These are phyloP conservation scores for Trypanosoma lewisi DNA, from an alignment of 208 protist species.

Conservation along the genomic window DNA sequence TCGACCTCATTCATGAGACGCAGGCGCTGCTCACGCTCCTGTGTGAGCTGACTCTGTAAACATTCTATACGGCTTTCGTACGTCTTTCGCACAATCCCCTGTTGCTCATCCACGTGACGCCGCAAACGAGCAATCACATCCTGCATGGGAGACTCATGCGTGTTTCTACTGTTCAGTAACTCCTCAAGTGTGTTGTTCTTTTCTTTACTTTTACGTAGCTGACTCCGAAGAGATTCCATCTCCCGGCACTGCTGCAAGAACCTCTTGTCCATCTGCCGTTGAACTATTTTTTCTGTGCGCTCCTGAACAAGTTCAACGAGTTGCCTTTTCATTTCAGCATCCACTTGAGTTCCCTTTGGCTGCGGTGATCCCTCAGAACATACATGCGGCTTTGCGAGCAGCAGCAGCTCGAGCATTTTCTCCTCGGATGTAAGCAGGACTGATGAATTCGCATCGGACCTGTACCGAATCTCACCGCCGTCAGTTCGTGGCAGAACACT, in stretches of 20 bases:
- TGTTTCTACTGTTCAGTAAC: slow-evolving; percentile 14
- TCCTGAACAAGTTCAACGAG: slow-evolving; percentile 26
- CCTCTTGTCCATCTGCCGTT: slow-evolving; percentile 6
- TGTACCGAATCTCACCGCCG: slow-evolving; percentile 28
- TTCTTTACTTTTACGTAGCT: slow-evolving; percentile 21
- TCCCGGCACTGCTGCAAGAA: slow-evolving; percentile 12
- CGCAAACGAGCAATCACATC: slow-evolving; percentile 16
- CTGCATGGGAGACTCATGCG: slow-evolving; percentile 8
- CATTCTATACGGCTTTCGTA: slow-evolving; percentile 24
- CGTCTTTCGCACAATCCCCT: slow-evolving; percentile 30
- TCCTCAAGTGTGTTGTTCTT: slow-evolving; percentile 15
- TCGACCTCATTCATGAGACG: slow-evolving; percentile 52
- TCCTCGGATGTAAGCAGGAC: slow-evolving; percentile 49
- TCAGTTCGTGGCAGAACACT: slow-evolving; percentile 16
- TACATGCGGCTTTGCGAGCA: slow-evolving; percentile 20
- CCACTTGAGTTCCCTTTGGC: neutral
- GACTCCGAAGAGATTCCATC: slow-evolving; percentile 12
- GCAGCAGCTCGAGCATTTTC: slow-evolving; percentile 64
- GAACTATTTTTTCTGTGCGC: slow-evolving; percentile 28
- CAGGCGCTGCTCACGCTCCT: slow-evolving; percentile 39
- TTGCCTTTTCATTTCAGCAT: slow-evolving; percentile 12
- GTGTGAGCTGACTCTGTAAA: slow-evolving; percentile 33
- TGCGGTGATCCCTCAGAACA: neutral
- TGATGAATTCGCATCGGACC: slow-evolving; percentile 35
- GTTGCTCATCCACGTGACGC: slow-evolving; percentile 33